phyloP scores from a whole-genome alignment of 371 early-diverging fungal genomes.

The Smittium mucronatum region DNA sequence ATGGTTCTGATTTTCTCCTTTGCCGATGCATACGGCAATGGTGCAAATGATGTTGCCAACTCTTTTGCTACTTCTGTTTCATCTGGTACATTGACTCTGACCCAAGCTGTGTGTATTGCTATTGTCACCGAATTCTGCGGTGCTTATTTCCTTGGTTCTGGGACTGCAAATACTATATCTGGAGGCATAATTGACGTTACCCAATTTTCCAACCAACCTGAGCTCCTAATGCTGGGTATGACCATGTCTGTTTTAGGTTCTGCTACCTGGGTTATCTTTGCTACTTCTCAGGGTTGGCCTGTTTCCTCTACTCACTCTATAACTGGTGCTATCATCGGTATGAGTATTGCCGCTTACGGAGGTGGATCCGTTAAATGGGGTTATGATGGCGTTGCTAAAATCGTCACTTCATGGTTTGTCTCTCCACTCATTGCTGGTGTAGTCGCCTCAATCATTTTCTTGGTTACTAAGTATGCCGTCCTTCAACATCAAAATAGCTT shows the following conservation, averaged over 20 bases:
- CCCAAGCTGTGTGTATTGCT: constrained; percentile 61
- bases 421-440: constrained; percentile 57
- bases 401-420: constrained; percentile 65
- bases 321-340: constrained; percentile 68
- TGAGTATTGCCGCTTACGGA: constrained; percentile 64
- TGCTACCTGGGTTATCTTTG: too few relatives aligned
- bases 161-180: constrained; percentile 61
- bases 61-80: too few relatives aligned
- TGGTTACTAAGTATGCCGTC: constrained; percentile 46
- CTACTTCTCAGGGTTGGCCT: constrained; percentile 39
- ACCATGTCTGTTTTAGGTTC: constrained; percentile 64
- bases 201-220: constrained; percentile 43
- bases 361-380: constrained; percentile 49
- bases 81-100: constrained; percentile 54
- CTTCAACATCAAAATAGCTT: constrained; percentile 49
- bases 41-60: constrained; percentile 87
- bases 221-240: constrained; percentile 69
- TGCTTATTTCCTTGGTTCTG: constrained; percentile 67
- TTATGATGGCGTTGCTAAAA: constrained; percentile 52
- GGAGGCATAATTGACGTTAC: constrained; percentile 49
- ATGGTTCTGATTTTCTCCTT: constrained; percentile 51
- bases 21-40: constrained; percentile 55
- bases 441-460: constrained; percentile 49
- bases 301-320: constrained; percentile 58
- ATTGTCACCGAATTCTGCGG: too few relatives aligned